Conservation (phyloP, 2,329 filamentous ascomycete genomes). For the Trichoderma sp. region DNA sequence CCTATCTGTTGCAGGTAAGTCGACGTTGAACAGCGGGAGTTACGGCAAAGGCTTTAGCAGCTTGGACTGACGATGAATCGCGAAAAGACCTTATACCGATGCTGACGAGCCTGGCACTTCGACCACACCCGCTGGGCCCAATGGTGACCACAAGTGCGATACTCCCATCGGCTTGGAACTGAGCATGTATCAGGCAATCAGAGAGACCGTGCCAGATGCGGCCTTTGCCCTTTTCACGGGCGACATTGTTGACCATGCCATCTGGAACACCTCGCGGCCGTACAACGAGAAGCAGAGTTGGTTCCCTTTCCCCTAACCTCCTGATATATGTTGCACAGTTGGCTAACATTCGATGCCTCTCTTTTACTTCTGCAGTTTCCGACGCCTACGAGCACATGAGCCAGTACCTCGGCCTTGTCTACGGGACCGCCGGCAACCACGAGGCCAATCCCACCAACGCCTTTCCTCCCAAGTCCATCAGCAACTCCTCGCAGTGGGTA, state of each 20-base stretch:
- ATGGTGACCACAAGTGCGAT: constrained; percentile 58
- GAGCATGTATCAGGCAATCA: constrained; percentile 58
- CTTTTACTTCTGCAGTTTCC: constrained; percentile 39
- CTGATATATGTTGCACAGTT: neutral
- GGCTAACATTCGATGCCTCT: neutral
- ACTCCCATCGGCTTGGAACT: constrained; percentile 53
- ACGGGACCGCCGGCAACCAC: constrained; percentile 60
- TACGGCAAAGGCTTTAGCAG: neutral
- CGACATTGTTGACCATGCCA: constrained; percentile 57
- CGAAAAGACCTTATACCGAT: constrained; percentile 47
- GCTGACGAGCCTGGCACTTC: constrained; percentile 53
- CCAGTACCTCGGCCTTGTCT: constrained; percentile 48
- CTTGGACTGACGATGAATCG: constrained; percentile 23
- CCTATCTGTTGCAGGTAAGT: constrained; percentile 60
- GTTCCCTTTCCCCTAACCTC: constrained; percentile 3
- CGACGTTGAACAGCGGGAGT: neutral
- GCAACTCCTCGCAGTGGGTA: constrained; percentile 52
- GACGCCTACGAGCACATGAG: constrained; percentile 53
- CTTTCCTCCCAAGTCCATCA: constrained; percentile 48
- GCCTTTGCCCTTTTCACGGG: constrained; percentile 62
- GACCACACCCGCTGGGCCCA: constrained; percentile 52
- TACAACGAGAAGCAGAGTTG: constrained; percentile 40
- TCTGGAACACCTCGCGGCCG: constrained; percentile 49
- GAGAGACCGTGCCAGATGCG: constrained; percentile 48
- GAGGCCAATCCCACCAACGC: constrained; percentile 57